Conservation (phyloP, 2,329 filamentous ascomycete genomes). For the Xylaria multiplex region DNA sequence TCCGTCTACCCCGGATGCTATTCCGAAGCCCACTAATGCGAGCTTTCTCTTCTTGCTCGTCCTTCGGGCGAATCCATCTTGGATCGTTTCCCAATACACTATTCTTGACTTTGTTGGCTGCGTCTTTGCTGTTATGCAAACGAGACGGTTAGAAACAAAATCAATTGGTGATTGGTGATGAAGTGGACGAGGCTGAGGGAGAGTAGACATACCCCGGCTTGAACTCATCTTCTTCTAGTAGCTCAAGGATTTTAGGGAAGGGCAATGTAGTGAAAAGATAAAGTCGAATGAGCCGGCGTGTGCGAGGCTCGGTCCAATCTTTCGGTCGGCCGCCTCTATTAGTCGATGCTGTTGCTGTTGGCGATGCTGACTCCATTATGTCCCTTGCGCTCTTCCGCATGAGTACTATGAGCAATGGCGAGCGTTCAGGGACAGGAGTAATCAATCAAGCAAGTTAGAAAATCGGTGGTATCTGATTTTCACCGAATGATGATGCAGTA, state of each 20-base stretch:
- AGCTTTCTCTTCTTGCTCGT: slow-evolving; percentile 61
- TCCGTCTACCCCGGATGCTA: slow-evolving; percentile 48
- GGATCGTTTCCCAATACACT: slow-evolving; percentile 67
- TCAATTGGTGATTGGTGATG: slow-evolving; percentile 2
- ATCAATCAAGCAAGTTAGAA: slow-evolving; percentile 11
- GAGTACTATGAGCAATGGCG: neutral
- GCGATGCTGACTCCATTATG: slow-evolving; percentile 45
- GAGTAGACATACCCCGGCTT: slow-evolving; percentile 56
- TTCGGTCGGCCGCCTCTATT: slow-evolving; percentile 61
- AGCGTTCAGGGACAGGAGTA: slow-evolving; percentile 20
- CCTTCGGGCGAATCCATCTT: slow-evolving; percentile 65
- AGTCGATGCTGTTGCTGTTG: slow-evolving; percentile 44
- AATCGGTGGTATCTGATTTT: slow-evolving; percentile 24
- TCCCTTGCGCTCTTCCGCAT: slow-evolving; percentile 24
- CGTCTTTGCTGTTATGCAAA: slow-evolving; percentile 58
- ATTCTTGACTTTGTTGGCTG: slow-evolving; percentile 68
- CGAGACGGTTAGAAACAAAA: slow-evolving; percentile 26
- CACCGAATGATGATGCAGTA: slow-evolving; percentile 26
- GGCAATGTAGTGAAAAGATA: slow-evolving; percentile 67
- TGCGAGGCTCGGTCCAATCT: slow-evolving; percentile 64
- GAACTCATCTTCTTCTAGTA: slow-evolving; percentile 59
- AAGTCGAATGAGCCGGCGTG: slow-evolving; percentile 64
- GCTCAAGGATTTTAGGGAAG: slow-evolving; percentile 58
- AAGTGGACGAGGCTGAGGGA: neutral
- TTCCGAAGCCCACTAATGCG: slow-evolving; percentile 56